These are phyloP conservation scores for Lasiosphaeris hirsuta DNA, from an alignment of 495 filamentous ascomycete genomes.

Conservation along the genomic window DNA sequence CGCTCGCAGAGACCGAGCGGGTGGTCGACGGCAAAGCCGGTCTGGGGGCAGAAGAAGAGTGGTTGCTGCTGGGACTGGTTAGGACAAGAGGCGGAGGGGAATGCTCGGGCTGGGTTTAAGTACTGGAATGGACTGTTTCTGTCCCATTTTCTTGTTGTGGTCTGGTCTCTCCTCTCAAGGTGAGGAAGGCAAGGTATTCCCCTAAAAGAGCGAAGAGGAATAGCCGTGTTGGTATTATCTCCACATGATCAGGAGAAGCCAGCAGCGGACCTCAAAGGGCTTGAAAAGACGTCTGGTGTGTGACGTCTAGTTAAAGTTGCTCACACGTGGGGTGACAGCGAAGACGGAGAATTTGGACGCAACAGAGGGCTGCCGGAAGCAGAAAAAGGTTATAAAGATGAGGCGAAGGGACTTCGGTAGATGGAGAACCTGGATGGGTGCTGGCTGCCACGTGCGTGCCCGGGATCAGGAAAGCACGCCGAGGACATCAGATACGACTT, in stretches of 20 bases:
- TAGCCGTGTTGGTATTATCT: no score
- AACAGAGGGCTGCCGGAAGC: no score
- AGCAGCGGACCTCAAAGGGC: no score
- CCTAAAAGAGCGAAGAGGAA: no score
- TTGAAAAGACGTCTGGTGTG: no score
- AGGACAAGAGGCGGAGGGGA: not conserved
- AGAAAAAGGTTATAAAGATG: not conserved
- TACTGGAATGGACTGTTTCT: conserved; percentile 14
- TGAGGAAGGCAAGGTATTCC: no score
- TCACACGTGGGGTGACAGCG: no score
- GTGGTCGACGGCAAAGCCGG: conserved; percentile 20
- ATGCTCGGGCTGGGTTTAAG: no score
- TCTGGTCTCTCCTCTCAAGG: not conserved
- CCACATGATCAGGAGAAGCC: no score
- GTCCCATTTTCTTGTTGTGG: conserved; percentile 1
- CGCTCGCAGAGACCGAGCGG: conserved; percentile 27
- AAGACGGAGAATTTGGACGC: no score
- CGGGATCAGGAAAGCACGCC: not conserved
- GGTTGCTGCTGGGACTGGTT: not conserved
- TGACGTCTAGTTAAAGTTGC: no score
- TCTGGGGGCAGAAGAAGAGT: conserved; percentile 31
- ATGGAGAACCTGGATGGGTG: not conserved
- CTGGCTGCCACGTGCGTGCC: not conserved
- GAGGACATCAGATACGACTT: not conserved
- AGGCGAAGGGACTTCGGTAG: not conserved